These are phyloP conservation scores for Durotheca rogersii DNA, from an alignment of 495 filamentous ascomycete species.

Conservation along the genomic window DNA sequence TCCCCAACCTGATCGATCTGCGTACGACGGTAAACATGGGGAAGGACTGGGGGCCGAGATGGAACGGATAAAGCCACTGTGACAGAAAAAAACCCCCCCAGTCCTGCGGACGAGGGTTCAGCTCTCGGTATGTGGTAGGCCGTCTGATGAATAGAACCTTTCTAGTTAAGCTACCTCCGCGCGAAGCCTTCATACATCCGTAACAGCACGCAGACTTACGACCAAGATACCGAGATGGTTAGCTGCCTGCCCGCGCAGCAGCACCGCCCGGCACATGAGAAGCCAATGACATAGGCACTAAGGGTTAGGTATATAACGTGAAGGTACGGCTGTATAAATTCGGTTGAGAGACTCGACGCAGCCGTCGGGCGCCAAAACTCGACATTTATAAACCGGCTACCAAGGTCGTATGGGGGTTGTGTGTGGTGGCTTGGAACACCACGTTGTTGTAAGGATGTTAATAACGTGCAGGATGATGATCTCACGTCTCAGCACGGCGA, in stretches of 20 bases:
- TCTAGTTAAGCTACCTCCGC: too few species aligned
- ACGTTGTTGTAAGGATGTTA: conserved; percentile 32
- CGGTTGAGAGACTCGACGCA: neutral
- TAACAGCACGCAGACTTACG: too few species aligned
- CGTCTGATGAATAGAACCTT: too few species aligned
- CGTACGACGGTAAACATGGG: conserved; percentile 8
- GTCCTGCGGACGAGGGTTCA: too few species aligned
- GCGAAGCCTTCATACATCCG: too few species aligned
- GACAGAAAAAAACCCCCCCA: too few species aligned
- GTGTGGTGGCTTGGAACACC: conserved; percentile 30
- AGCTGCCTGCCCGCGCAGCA: too few species aligned
- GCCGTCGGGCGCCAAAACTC: neutral
- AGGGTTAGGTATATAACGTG: neutral
- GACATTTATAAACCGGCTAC: conserved; percentile 8
- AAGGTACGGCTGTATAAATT: neutral
- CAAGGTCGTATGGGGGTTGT: conserved; percentile 9
- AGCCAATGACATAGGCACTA: neutral
- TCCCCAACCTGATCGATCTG: conserved; percentile 2
- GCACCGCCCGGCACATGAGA: too few species aligned
- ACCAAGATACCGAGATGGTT: too few species aligned
- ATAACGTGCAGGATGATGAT: conserved; percentile 20
- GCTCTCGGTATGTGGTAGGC: too few species aligned
- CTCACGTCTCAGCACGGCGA: conserved; percentile 22
- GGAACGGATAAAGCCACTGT: too few species aligned
- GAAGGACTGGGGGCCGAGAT: neutral